phyloP scores from a whole-genome alignment of 2,329 filamentous ascomycete species.

The Ophiocordyceps camponoti-rufipedis region DNA sequence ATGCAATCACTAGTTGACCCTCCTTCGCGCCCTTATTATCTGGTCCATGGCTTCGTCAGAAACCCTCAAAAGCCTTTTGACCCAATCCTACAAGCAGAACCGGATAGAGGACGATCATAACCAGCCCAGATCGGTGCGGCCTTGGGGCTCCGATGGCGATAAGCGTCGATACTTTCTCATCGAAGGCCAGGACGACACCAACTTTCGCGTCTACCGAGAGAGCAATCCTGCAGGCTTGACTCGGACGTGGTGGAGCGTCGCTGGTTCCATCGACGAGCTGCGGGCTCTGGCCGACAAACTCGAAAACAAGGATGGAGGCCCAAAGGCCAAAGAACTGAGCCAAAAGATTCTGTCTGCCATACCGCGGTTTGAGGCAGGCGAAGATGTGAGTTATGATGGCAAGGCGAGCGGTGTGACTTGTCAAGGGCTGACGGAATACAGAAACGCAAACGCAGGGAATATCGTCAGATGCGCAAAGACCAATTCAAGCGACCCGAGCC shows the following conservation, averaged over 20 bases:
- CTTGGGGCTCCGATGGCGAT: slow-evolving; percentile 78
- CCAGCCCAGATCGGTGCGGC: slow-evolving; percentile 74
- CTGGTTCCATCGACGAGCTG: slow-evolving; percentile 77
- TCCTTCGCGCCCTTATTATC: slow-evolving; percentile 66
- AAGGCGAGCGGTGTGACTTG: no score
- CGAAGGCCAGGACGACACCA: slow-evolving; percentile 84
- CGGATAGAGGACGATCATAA: slow-evolving; percentile 67
- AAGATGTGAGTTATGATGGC: slow-evolving; percentile 44
- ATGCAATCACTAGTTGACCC: slow-evolving; percentile 42
- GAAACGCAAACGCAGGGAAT: slow-evolving; percentile 89
- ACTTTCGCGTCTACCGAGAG: slow-evolving; percentile 86
- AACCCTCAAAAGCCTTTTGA: slow-evolving; percentile 60
- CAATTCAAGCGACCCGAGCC: slow-evolving; percentile 76
- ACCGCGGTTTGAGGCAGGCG: slow-evolving; percentile 79
- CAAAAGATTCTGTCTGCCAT: slow-evolving; percentile 64
- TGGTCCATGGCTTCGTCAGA: slow-evolving; percentile 89
- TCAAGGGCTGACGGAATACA: slow-evolving; percentile 14
- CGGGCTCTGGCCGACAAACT: slow-evolving; percentile 59
- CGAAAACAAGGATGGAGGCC: slow-evolving; percentile 56
- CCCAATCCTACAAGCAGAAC: slow-evolving; percentile 72
- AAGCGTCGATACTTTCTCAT: slow-evolving; percentile 88
- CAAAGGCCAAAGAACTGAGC: slow-evolving; percentile 60
- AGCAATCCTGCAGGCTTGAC: slow-evolving; percentile 65
- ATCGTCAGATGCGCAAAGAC: slow-evolving; percentile 69
- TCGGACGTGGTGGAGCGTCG: slow-evolving; percentile 80